Evolutionary conservation across 768 basidiomycete species (phyloP).

Genomic region (Leccinum arenicola): DNA sequence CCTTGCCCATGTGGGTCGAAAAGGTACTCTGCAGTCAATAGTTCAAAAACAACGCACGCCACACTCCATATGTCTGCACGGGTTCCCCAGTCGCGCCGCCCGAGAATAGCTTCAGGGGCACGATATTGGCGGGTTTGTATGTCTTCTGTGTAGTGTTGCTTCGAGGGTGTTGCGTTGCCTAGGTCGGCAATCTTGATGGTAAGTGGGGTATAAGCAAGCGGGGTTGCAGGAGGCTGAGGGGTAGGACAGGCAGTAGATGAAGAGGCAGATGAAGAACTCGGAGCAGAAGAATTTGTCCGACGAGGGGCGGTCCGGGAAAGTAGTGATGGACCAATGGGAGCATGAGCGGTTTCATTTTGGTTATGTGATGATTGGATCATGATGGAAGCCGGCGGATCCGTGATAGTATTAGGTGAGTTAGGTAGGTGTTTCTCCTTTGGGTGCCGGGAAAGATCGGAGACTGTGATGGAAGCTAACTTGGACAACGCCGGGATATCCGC

Average conservation of each 20-base stretch:
- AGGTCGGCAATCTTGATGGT: constrained; percentile 92
- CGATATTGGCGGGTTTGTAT: constrained; percentile 97
- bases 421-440: constrained; percentile 1
- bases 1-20: constrained; percentile 87
- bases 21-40: constrained; percentile 87
- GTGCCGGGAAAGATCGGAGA: constrained; percentile 10
- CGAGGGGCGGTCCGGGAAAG: constrained; percentile 63
- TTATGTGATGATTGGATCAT: constrained; percentile 26
- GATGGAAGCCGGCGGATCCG: constrained; percentile 17
- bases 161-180: constrained; percentile 92
- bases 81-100: constrained; percentile 81
- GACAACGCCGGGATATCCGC: constrained; percentile 39
- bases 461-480: constrained; percentile 26
- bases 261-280: constrained; percentile 20
- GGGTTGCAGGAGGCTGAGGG: constrained; percentile 22
- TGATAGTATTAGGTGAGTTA: background rate
- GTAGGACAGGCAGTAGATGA: constrained; percentile 22
- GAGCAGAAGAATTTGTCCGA: constrained; percentile 14
- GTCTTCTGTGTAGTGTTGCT: constrained; percentile 88
- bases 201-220: constrained; percentile 44
- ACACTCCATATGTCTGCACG: constrained; percentile 90
- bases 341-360: constrained; percentile 18
- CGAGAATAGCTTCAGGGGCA: constrained; percentile 90
- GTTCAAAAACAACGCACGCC: constrained; percentile 88
- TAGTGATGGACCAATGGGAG: constrained; percentile 46